Evolutionary conservation across 129 eudicot genomes (phyloP).

Genomic region (Lactuca sativa): DNA sequence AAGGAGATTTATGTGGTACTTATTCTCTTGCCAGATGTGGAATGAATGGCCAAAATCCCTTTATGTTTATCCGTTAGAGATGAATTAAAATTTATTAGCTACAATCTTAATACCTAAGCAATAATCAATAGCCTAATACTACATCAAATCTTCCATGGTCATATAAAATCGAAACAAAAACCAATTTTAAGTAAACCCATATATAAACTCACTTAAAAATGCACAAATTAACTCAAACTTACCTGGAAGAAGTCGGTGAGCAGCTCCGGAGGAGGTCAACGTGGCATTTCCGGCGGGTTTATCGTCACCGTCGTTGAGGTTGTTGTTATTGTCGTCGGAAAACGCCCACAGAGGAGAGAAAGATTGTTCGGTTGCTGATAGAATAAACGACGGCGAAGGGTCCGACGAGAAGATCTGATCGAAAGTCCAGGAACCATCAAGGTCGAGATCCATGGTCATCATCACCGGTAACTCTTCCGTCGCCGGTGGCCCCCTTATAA

Average conservation of each 20-base stretch:
- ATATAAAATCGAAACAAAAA: background rate
- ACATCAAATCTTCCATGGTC: background rate
- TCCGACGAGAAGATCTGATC: constrained; percentile 70
- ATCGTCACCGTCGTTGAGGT: constrained; percentile 18
- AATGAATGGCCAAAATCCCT: constrained; percentile 12
- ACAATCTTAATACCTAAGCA: constrained; percentile 1
- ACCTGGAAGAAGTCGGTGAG: constrained; percentile 32
- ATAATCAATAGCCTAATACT: background rate
- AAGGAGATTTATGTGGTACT: background rate
- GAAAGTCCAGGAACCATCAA: constrained; percentile 71
- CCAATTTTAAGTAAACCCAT: background rate
- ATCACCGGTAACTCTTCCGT: constrained; percentile 22
- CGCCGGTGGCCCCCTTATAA: constrained; percentile 11
- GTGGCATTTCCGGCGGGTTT: constrained; percentile 31
- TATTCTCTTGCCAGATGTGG: constrained; percentile 12
- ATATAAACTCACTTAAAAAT: background rate
- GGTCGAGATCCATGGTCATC: constrained; percentile 82
- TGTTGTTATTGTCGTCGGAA: constrained; percentile 44
- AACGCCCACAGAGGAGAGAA: constrained; percentile 80
- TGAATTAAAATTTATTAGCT: background rate
- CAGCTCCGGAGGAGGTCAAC: constrained; percentile 31
- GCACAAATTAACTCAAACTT: constrained; percentile 15
- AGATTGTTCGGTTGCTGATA: constrained; percentile 68
- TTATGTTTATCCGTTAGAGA: background rate
- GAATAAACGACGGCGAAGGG: constrained; percentile 47